Evolutionary conservation across 2,329 filamentous ascomycete species (phyloP).

Genomic region (Xylaria sp.): DNA sequence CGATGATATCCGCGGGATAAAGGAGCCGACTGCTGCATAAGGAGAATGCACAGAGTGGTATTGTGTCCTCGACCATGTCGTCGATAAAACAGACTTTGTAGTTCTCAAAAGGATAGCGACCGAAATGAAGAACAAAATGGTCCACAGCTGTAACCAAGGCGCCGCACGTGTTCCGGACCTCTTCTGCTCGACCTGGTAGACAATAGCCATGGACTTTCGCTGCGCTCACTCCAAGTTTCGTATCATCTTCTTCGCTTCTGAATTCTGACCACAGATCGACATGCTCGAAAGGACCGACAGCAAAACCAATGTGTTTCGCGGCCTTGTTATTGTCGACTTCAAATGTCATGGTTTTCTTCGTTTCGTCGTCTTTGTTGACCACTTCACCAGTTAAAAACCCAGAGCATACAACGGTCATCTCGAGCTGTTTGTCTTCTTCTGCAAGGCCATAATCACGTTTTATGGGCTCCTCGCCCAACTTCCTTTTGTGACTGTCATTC

Average conservation of each 20-base stretch:
- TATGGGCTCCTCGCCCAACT: slow-evolving; percentile 47
- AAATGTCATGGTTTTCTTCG: slow-evolving; percentile 88
- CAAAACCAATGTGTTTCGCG: slow-evolving; percentile 90
- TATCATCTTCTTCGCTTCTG: slow-evolving; percentile 88
- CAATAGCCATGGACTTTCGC: slow-evolving; percentile 92
- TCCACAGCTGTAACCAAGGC: slow-evolving; percentile 88
- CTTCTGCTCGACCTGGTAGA: slow-evolving; percentile 78
- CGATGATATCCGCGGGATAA: slow-evolving; percentile 83
- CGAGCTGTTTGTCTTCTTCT: slow-evolving; percentile 84
- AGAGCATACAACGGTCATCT: slow-evolving; percentile 89
- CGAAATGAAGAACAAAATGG: slow-evolving; percentile 85
- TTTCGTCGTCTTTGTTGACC: slow-evolving; percentile 74
- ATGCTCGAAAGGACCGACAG: slow-evolving; percentile 92
- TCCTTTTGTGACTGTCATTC: slow-evolving; percentile 45
- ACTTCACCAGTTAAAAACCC: slow-evolving; percentile 87
- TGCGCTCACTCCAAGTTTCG: slow-evolving; percentile 85
- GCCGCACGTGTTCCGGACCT: slow-evolving; percentile 85
- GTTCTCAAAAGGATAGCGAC: slow-evolving; percentile 87
- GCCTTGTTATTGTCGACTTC: slow-evolving; percentile 75
- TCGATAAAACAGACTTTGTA: slow-evolving; percentile 96
- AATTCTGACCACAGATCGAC: slow-evolving; percentile 85
- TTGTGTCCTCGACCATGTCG: slow-evolving; percentile 77
- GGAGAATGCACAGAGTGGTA: slow-evolving; percentile 80
- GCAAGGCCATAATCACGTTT: slow-evolving; percentile 50
- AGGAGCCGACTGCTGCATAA: slow-evolving; percentile 87